phyloP scores from a whole-genome alignment of 2,329 filamentous ascomycete species.

The Orbilia quercus region DNA sequence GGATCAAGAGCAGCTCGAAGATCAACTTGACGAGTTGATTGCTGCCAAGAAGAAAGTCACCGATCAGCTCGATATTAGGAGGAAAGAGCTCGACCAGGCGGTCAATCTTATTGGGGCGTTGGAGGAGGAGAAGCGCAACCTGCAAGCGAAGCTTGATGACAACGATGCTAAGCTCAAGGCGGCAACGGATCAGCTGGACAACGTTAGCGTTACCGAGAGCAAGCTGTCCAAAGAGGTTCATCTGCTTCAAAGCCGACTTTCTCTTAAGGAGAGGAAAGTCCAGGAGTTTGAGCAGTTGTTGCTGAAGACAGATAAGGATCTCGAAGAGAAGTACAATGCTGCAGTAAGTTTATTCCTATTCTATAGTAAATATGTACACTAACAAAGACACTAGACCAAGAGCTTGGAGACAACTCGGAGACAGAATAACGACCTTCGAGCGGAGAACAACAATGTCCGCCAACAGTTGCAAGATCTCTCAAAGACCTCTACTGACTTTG shows the following conservation, averaged over 20 bases:
- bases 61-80: constrained; percentile 80
- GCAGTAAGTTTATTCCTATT: constrained; percentile 54
- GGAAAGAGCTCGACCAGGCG: constrained; percentile 89
- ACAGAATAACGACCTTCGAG: constrained; percentile 78
- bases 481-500: constrained; percentile 91
- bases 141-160: constrained; percentile 74
- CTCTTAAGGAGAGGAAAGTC: constrained; percentile 87
- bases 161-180: constrained; percentile 78
- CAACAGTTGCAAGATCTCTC: constrained; percentile 88
- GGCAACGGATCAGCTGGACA: constrained; percentile 75
- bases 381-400: constrained; percentile 71
- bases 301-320: constrained; percentile 85
- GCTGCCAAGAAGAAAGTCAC: constrained; percentile 89
- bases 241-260: constrained; percentile 89
- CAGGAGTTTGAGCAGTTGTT: constrained; percentile 87
- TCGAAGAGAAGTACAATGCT: constrained; percentile 83
- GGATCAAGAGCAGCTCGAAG: constrained; percentile 92
- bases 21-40: constrained; percentile 88
- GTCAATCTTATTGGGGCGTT: constrained; percentile 85
- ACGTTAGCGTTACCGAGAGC: constrained; percentile 80
- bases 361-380: constrained; percentile 2
- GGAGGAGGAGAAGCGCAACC: constrained; percentile 83
- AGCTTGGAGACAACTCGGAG: constrained; percentile 79
- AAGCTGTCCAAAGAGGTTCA: constrained; percentile 84
- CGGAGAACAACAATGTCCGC: constrained; percentile 84